Conservation (phyloP, 768 basidiomycete species). For the Gautieria morchelliformis region DNA sequence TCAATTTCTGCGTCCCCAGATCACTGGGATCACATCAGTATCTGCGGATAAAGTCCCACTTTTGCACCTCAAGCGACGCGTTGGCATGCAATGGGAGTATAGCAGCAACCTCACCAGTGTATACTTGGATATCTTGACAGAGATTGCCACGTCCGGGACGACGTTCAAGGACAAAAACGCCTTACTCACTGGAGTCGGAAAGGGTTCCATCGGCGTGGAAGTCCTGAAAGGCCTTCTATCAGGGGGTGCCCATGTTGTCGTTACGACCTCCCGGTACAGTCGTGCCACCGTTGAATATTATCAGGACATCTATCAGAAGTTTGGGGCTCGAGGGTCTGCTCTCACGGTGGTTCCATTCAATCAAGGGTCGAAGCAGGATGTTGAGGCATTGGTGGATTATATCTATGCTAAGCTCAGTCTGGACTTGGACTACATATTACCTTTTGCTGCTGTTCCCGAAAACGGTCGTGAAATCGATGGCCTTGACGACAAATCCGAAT, state of each 20-base stretch:
- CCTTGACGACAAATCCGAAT: constrained; percentile 93
- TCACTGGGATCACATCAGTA: constrained; percentile 61
- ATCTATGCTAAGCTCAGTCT: constrained; percentile 92
- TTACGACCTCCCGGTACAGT: constrained; percentile 96
- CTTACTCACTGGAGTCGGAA: constrained; percentile 93
- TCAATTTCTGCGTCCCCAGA: constrained; percentile 90
- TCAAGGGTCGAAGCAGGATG: constrained; percentile 97
- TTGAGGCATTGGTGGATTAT: constrained; percentile 96
- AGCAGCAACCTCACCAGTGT: constrained; percentile 92
- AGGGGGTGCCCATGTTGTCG: constrained; percentile 92
- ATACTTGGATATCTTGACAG: constrained; percentile 93
- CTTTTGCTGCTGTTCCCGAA: constrained; percentile 97
- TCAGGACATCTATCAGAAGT: constrained; percentile 93
- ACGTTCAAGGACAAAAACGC: constrained; percentile 99
- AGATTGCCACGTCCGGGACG: constrained; percentile 97
- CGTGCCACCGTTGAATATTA: constrained; percentile 97
- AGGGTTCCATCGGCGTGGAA: constrained; percentile 96
- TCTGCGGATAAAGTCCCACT: constrained; percentile 88
- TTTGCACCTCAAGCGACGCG: constrained; percentile 93
- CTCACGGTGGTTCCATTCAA: constrained; percentile 99
- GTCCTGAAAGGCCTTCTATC: constrained; percentile 94
- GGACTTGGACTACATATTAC: constrained; percentile 97
- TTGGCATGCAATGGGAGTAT: constrained; percentile 93
- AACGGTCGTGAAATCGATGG: constrained; percentile 98
- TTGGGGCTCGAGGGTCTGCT: constrained; percentile 91